Conservation (phyloP, 192 early-diverging fungal species). For the Coemansia sp. region DNA sequence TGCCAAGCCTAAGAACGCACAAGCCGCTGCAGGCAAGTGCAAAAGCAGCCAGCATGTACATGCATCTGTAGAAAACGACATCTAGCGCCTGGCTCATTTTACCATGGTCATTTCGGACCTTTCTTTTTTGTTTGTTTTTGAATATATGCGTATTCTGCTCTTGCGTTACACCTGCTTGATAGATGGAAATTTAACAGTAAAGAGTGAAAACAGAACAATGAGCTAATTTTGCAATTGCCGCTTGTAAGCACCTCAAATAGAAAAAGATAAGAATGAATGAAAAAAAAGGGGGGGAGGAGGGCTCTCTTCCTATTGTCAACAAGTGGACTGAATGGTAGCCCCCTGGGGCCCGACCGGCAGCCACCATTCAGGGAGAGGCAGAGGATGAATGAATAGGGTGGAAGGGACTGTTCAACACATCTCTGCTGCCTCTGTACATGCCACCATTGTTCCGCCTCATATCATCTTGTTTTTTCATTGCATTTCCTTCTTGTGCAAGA, state of each 20-base stretch:
- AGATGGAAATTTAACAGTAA: neutral
- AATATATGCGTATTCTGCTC: neutral
- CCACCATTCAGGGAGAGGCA: neutral
- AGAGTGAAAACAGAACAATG: neutral
- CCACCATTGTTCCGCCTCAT: neutral
- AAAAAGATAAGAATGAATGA: no score
- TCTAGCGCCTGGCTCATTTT: no score
- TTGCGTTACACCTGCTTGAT: neutral
- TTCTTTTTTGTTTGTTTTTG: no score
- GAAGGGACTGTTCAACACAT: slow-evolving; percentile 1
- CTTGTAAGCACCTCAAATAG: no score
- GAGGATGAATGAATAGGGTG: neutral
- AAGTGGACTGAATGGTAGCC: neutral
- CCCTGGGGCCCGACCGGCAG: neutral
- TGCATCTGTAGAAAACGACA: neutral
- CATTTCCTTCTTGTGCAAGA: neutral
- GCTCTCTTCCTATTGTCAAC: neutral
- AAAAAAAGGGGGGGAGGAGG: no score
- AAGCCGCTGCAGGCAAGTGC: neutral
- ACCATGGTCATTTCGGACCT: no score
- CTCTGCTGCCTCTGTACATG: neutral
- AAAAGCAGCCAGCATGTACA: neutral
- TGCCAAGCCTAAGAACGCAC: neutral
- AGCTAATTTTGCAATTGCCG: neutral
- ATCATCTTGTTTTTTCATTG: neutral